Base-by-base conservation (phyloP, 805 yeast species). In the Cyberlindnera meyerae region DNA sequence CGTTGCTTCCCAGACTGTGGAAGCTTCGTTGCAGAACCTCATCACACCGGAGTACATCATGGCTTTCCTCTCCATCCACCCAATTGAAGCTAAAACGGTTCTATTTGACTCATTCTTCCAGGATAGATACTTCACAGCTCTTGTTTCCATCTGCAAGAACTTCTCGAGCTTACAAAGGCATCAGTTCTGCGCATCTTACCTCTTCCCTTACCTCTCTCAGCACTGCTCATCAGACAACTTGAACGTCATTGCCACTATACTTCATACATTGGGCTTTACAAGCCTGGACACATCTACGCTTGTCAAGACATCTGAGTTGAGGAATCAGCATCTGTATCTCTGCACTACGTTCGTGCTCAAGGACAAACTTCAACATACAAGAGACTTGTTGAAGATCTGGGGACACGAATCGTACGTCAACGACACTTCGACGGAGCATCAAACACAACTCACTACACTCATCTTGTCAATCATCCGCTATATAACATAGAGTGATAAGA, bases 361-460 rank as follows among this genome's bases (percentile, higher is more conserved):
- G 2, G 31, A 39, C 17, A 31, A 29, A n/a, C 3, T 13, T 7
- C 9, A 37, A 2, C 40, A 35, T 2, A 31, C 45, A 2, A 25
- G 18, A 1, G 20, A 15, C 4, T 37, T 57, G 5, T 32, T 63
- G 4, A 24, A 24, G 2, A 34, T 50, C 11, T 66, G 71, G 71
- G 67, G 72, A 3, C 63, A 65, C 35, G 52, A 50, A 2, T 45
- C 50, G 3, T 42, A 57, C 8, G 55, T 74, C n/a, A 60, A 63
- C 32, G 52, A 57, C 17, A 66, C 68, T 8, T 61, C 79, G 0
- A 50, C 66, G 1, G 40, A 53, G 0, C 31, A 49, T 2, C 90
- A 82, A 51, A 70, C 65, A 22, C 50, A 55, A 3, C 55, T 73
- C 24, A 73, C 88, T 0, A 69, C 64, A 27, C 54, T 73, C 5